Base-by-base conservation (phyloP, 2,329 filamentous ascomycete genomes). In the Sporothrix sp. region DNA sequence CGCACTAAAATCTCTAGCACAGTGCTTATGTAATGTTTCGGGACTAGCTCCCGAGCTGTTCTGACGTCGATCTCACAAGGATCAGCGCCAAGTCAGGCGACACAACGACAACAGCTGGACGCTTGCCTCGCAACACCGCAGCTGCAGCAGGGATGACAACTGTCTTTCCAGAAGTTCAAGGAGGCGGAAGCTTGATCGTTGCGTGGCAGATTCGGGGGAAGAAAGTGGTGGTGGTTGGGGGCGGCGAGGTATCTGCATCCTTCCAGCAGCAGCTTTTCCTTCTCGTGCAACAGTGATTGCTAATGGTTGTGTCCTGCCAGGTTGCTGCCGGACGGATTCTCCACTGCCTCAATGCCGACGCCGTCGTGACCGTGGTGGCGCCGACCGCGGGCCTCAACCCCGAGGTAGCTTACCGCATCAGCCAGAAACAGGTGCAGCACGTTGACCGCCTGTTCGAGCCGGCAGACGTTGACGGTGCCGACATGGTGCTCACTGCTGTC, bases 161-260 rank as follows among this genome's bases (percentile, higher is more conserved):
- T 46, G 65, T 76, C 46, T 96, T 86, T 63, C 88, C 90, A 52
- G 74, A 84, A 56, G 79, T 97, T 25, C 83, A 96, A 68, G 87
- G 88, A 51, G 91, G 91, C 47, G 93, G 90, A 53, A 97, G 91
- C 55, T 71, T 98, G 58, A 93, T 98, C 56, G 73, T 98, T 48
- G 93, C 93, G 63, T 98, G 91, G 90, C 93, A 97, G 71, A 83
- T 95, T 61, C 85, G 82, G 63, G 83, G 84, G 66, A 96, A 94
- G 68, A 81, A 82, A 57, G 84, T 97, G 14, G 71, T 98, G n/a
- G 86, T 98, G 4, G 81, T 98, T 7, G 93, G 93, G 57, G 93
- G 93, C 60, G 93, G 93, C 66, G 91, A 97, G 76, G 91, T 95
- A 71, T 59, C 78, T 32, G 45, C 4, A 14, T 23, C 21, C 37